These are phyloP conservation scores for Nigrospora sphaerica DNA, from an alignment of 2,329 filamentous ascomycete genomes.

Conservation along the genomic window DNA sequence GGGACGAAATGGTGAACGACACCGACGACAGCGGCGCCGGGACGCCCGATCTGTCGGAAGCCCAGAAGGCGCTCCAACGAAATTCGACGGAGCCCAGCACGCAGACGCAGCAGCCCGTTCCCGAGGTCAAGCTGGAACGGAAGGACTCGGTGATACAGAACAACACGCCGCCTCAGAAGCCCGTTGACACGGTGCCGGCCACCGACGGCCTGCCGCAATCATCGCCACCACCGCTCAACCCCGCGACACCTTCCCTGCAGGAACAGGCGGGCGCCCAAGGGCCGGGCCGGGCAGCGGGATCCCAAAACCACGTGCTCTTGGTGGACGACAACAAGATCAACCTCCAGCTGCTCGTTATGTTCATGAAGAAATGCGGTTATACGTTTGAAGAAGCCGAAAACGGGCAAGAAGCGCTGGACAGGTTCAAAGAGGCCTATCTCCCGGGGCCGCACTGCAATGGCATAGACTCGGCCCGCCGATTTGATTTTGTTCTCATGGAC, in stretches of 20 bases:
- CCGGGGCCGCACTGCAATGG: slow-evolving; percentile 5
- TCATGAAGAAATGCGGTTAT: slow-evolving; percentile 32
- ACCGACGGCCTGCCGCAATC: neutral
- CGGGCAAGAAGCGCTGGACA: slow-evolving; percentile 38
- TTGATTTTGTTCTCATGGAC: slow-evolving; percentile 36
- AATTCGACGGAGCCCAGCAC: no score
- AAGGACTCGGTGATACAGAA: no score
- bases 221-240: neutral
- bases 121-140: no score
- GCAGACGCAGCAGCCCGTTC: no score
- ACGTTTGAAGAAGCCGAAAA: slow-evolving; percentile 35
- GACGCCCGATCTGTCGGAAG: neutral
- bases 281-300: no score
- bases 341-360: slow-evolving; percentile 32
- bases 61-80: no score
- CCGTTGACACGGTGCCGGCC: neutral
- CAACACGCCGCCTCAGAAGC: no score
- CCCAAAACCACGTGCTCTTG: slow-evolving; percentile 19
- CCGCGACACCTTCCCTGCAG: neutral
- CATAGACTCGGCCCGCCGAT: slow-evolving; percentile 8
- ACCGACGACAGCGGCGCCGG: neutral
- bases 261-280: neutral
- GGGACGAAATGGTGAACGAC: neutral
- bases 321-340: slow-evolving; percentile 37
- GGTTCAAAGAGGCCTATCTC: slow-evolving; percentile 23